Conservation (phyloP, 192 early-diverging fungal species). For the Haplosporangium gracile region DNA sequence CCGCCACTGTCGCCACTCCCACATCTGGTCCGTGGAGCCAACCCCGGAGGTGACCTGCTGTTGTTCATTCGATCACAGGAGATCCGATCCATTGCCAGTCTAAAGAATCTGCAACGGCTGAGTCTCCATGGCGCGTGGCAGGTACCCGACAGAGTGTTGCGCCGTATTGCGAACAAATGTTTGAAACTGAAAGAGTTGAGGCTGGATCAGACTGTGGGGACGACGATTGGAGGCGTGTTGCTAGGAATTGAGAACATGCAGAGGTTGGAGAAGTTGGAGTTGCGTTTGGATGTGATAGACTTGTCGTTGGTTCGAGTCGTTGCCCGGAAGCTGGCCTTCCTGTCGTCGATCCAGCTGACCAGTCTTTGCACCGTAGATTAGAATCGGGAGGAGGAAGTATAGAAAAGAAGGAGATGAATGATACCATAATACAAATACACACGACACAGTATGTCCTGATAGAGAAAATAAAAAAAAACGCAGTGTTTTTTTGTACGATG, state of each 20-base stretch:
- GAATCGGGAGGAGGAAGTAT: not conserved
- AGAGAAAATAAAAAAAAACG: not conserved
- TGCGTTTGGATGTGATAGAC: constrained; percentile 32
- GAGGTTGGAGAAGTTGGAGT: constrained; percentile 12
- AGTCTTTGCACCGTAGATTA: constrained; percentile 2
- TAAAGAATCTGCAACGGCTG: constrained; percentile 5
- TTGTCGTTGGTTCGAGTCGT: constrained; percentile 33
- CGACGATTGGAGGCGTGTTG: constrained; percentile 27
- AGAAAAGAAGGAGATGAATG: not conserved
- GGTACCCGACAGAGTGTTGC: constrained; percentile 23
- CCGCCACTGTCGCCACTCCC: constrained; percentile 4
- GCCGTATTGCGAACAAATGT: constrained; percentile 36
- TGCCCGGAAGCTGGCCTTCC: not conserved
- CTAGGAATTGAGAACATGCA: constrained; percentile 45
- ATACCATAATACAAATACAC: not conserved
- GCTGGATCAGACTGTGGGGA: constrained; percentile 29
- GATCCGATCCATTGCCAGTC: constrained; percentile 22
- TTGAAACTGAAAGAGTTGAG: constrained; percentile 17
- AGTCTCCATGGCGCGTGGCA: constrained; percentile 21
- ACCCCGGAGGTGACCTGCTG: constrained; percentile 25
- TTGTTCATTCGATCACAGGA: constrained; percentile 23
- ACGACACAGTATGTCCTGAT: not conserved
- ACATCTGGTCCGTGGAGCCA: not conserved
- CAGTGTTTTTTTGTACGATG: not conserved
- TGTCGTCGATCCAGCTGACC: constrained; percentile 21